Evolutionary conservation across 805 yeast genomes (phyloP).

Genomic region (Suhomyces xylopsoci): DNA sequence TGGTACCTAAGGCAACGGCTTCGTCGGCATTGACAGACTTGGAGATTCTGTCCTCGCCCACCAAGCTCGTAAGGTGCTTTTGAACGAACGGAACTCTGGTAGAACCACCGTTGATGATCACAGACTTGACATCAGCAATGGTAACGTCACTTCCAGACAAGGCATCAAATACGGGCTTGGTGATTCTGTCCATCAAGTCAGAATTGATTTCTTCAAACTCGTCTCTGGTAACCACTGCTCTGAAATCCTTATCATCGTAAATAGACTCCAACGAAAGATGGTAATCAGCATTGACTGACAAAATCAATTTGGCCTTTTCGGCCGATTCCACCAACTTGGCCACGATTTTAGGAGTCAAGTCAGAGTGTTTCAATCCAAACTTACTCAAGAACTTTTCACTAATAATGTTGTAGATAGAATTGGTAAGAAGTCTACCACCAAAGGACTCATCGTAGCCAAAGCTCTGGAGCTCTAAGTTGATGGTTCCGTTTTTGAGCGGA

Average conservation of each 20-base stretch:
- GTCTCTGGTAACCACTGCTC: slow-evolving; percentile 62
- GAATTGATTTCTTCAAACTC: slow-evolving; percentile 66
- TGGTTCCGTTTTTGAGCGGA: slow-evolving; percentile 40
- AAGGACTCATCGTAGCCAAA: slow-evolving; percentile 63
- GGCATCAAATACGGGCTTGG: slow-evolving; percentile 54
- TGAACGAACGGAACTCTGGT: slow-evolving; percentile 88
- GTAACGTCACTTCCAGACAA: slow-evolving; percentile 34
- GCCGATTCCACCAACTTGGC: slow-evolving; percentile 76
- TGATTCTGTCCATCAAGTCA: slow-evolving; percentile 45
- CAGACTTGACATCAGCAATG: slow-evolving; percentile 50
- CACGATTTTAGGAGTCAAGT: slow-evolving; percentile 48
- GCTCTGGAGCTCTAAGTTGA: slow-evolving; percentile 62
- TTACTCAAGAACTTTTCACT: slow-evolving; percentile 52
- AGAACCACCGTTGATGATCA: slow-evolving; percentile 86
- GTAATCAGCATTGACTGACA: slow-evolving; percentile 86
- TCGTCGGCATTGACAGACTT: slow-evolving; percentile 95
- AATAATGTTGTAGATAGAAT: slow-evolving; percentile 58
- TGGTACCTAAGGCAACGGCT: slow-evolving; percentile 85
- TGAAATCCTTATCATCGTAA: slow-evolving; percentile 71
- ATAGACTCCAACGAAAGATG: slow-evolving; percentile 74
- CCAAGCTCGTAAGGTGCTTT: slow-evolving; percentile 48
- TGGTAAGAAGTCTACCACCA: slow-evolving; percentile 77
- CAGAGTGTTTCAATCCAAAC: slow-evolving; percentile 37
- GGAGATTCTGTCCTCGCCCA: slow-evolving; percentile 62
- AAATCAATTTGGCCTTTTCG: slow-evolving; percentile 80